Evolutionary conservation across 495 filamentous ascomycete species (phyloP).

Genomic region (Neurospora sp.): DNA sequence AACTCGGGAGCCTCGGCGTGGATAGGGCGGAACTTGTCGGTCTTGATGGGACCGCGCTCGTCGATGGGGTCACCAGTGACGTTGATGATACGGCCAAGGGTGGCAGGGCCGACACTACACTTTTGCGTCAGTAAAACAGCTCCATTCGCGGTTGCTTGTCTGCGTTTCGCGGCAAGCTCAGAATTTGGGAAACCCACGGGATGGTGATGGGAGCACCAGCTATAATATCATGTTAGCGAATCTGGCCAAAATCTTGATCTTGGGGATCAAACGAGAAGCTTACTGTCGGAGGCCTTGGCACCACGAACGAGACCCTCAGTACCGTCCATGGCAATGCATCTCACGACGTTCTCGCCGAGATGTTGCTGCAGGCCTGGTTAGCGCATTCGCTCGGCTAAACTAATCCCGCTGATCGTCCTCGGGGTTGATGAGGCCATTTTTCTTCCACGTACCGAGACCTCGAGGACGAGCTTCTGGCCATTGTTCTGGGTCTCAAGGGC

Average conservation of each 20-base stretch:
- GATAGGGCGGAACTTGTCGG: constrained; percentile 75
- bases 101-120: constrained; percentile 67
- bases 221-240: constrained; percentile 11
- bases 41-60: constrained; percentile 96
- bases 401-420: neutral
- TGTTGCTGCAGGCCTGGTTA: constrained; percentile 72
- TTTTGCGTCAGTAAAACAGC: neutral
- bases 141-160: neutral
- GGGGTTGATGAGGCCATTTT: constrained; percentile 1
- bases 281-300: constrained; percentile 63
- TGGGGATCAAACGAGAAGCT: constrained; percentile 1
- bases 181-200: constrained; percentile 37
- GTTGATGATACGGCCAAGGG: constrained; percentile 99
- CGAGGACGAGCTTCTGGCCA: constrained; percentile 89
- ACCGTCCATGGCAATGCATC: constrained; percentile 99
- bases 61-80: constrained; percentile 99
- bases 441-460: constrained; percentile 76
- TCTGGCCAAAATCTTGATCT: neutral
- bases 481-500: constrained; percentile 84
- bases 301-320: constrained; percentile 98
- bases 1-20: constrained; percentile 89
- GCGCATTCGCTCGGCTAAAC: constrained; percentile 13
- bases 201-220: constrained; percentile 91
- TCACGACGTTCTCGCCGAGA: constrained; percentile 97
- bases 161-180: neutral